phyloP scores from a whole-genome alignment of 768 basidiomycete species.

The Lactarius trivialis region DNA sequence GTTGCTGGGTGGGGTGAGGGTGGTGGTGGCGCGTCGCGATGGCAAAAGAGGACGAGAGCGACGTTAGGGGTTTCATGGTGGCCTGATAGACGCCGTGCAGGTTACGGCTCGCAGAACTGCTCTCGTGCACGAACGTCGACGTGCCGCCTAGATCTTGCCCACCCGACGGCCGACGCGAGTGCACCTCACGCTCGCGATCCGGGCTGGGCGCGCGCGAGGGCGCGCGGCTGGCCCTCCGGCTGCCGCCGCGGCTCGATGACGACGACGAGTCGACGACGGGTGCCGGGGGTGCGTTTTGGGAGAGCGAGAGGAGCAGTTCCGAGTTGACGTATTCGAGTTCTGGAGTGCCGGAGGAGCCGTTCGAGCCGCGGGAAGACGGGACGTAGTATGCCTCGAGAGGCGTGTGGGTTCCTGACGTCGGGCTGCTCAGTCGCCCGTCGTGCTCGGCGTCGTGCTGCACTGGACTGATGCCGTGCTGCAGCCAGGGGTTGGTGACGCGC shows the following conservation, averaged over 20 bases:
- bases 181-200: conserved; percentile 37
- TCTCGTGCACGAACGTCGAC: conserved; percentile 48
- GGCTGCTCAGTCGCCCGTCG: conserved; percentile 16
- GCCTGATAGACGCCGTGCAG: conserved; percentile 47
- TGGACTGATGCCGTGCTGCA: conserved; percentile 38
- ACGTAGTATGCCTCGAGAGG: conserved; percentile 26
- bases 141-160: neutral
- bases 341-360: conserved; percentile 31
- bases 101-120: conserved; percentile 44
- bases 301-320: conserved; percentile 67
- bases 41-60: conserved; percentile 40
- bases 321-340: conserved; percentile 79
- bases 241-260: conserved; percentile 25
- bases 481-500: conserved; percentile 62
- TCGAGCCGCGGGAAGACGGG: conserved; percentile 30
- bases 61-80: conserved; percentile 57
- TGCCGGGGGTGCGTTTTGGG: conserved; percentile 31
- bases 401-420: conserved; percentile 17
- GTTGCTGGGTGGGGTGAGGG: no score
- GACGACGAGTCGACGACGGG: conserved; percentile 23
- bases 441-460: conserved; percentile 25
- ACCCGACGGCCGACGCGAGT: conserved; percentile 25
- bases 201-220: conserved; percentile 50
- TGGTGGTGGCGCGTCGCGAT: conserved; percentile 25
- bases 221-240: conserved; percentile 31